Evolutionary conservation across 306 rosid genomes (phyloP).

Genomic region (Hippophae rhamnoides): DNA sequence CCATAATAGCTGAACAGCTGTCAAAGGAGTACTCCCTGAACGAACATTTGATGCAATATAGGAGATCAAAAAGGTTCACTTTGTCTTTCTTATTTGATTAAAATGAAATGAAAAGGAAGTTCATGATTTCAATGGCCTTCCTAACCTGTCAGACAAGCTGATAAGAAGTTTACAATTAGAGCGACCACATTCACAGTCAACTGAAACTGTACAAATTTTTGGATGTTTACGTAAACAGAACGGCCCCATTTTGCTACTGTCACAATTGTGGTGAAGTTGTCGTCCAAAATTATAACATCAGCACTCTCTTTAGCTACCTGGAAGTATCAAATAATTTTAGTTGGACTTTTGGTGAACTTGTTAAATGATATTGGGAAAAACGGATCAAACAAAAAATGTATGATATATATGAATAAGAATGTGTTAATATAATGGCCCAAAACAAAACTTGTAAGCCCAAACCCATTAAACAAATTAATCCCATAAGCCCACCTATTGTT

Average conservation of each 20-base stretch:
- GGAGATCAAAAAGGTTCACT: conserved; percentile 8
- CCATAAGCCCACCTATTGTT: no score
- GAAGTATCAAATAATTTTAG: conserved; percentile 12
- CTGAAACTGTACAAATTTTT: conserved; percentile 96
- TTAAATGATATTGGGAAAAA: no score
- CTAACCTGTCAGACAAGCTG: conserved; percentile 87
- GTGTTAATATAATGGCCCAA: no score
- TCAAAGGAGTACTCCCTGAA: conserved; percentile 84
- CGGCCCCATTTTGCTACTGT: conserved; percentile 99
- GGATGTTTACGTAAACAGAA: conserved; percentile 84
- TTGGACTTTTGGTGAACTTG: neutral
- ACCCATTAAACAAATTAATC: no score
- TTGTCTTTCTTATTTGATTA: neutral
- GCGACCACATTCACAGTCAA: conserved; percentile 91
- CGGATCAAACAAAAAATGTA: no score
- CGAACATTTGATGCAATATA: conserved; percentile 14
- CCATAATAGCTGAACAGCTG: conserved; percentile 95
- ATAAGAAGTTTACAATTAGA: conserved; percentile 79
- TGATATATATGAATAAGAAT: no score
- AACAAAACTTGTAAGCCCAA: no score
- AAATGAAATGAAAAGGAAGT: conserved; percentile 1
- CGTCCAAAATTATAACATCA: conserved; percentile 90
- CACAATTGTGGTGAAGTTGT: conserved; percentile 93
- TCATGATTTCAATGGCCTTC: conserved; percentile 9
- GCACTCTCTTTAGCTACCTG: conserved; percentile 99